Base-by-base conservation (phyloP, 148 eudicot genomes). In the Vaccinium myrtillus region DNA sequence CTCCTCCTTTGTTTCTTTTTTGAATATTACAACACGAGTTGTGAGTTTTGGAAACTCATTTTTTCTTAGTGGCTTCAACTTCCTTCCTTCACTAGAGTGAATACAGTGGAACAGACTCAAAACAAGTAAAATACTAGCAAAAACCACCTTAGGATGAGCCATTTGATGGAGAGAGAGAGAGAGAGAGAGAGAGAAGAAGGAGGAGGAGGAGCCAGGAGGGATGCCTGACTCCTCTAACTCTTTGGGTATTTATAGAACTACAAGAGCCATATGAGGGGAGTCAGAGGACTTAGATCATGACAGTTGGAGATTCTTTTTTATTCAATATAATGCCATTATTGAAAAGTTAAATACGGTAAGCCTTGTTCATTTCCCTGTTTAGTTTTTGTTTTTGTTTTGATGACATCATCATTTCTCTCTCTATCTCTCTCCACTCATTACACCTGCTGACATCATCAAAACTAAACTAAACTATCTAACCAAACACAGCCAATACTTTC, bases 191-290 rank as follows among this genome's bases (percentile, higher is more conserved):
- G 75, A 81, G 76, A 30, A 65, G 23, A 77, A 54, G 63, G 49
- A 71, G 65, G 16, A 39, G 82, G 77, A 27, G 30, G 30, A 27
- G 30, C 30, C 30, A 27, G 30, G 30, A 27, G 30, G 51, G 83
- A 83, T 91, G 87, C 80, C 82, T 56, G 54, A 76, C 49, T 43
- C 58, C 81, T 85, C 58, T 25, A 78, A 71, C 58, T 82, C 67
- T 27, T 32, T 21, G 50, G 65, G 79, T 87, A 89, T 88, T 87
- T 91, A 90, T 91, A 91, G 84, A 85, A 69, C 83, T 81, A 83
- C 77, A 25, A 85, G 79, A 84, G 83, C 78, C 43, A 55, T 79
- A 39, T 39, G 79, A 79, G 61, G 63, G 76, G 39, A 75, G 21
- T 84, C 67, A 54, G 77, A 21, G 76, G 27, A 75, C 25, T 84